Base-by-base conservation (phyloP, 2,329 filamentous ascomycete species). In the Coniochaeta sp. region DNA sequence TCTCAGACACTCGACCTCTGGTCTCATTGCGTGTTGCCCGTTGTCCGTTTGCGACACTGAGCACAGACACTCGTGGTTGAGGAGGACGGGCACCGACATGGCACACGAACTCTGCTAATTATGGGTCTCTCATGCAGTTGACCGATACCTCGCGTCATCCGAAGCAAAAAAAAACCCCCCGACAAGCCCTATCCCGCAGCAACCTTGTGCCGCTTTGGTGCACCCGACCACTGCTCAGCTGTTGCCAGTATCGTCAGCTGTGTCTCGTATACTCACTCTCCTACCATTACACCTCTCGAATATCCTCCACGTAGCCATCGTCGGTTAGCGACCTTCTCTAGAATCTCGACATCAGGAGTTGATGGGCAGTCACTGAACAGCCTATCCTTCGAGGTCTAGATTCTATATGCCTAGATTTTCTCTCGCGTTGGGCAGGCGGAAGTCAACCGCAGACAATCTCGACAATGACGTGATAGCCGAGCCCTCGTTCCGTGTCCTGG, bases 331-430 rank as follows among this genome's bases (percentile, higher is more conserved):
- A 22, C 18, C 38, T n/a, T 18, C 16, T 9, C 3, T 22, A 30
- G 3, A 47, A 52, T 47, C 49, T 50, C 45, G 33, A 31, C 49
- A 32, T 47, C 42, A 49, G 28, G n/a, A 40, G 26, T 47, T 47
- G 26, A 47, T 30, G 45, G 45, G 45, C 26, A 20, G 24, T 47
- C 18, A 22, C 9, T 48, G 47, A 42, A 30, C 45, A 45, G 45
- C 32, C 20, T 42, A 26, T 42, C 38, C 38, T 42, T 42, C 42
- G 47, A 53, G 22, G 46, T 55, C 56, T 51, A 35, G 50, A 55
- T 64, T 68, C 71, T 75, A 75, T 67, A 83, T 83, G 80, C 77
- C 77, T 79, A 81, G 77, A 70, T 83, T 83, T 67, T 76, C 78
- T 56, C 76, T 77, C 63, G 70, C 74, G 56, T 83, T 83, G 57